Evolutionary conservation across 2,329 filamentous ascomycete species (phyloP), one percentile per base, ranked within the genome.

Genomic region (Fusarium paranaense): DNA sequence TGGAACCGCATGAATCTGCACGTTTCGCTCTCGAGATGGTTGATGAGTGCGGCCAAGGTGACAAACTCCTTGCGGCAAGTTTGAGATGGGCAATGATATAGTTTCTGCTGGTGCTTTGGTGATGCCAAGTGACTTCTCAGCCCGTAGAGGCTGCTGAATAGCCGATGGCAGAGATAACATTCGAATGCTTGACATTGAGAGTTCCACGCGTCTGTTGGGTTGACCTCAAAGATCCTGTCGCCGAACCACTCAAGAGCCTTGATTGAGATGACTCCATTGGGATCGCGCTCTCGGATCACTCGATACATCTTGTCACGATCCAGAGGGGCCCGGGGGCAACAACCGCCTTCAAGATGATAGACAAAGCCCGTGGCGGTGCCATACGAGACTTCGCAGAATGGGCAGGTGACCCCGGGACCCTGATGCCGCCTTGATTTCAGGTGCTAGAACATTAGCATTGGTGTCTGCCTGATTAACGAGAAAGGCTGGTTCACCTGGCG

Each of bases 121-220:
- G 89, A 92, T 54, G 84, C 85, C 2, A 92, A 78, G 72, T 93
- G 90, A 57, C 84, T 79, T 57, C 87, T 87, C 6, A 92, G 81
- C 0, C 75, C 71, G 0, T 47, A 6, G 0, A 83, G 64, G 0
- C 56, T 67, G 0, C 27, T 56, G 69, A 90, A 91, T 0, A 75
- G 42, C 7, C 81, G 79, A 30, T 85, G 79, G 76, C 90, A 92
- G 5, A 92, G 69, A 61, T 76, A 80, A 7, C 76, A 81, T 32
- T 80, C 71, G 13, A 58, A 74, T 0, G 14, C 73, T 13, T 38
- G 1, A 1, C 85, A 84, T 6, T 27, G 9, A 1, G 64, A 30
- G 57, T 90, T 90, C 79, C 82, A 90, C 1, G 87, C 79, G 0
- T 75, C 60, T 0, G 81, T 88, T 27, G 68, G 68, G 16, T 67